Evolutionary conservation across 257 asterid genomes (phyloP).

Genomic region (Solanum rostratum): DNA sequence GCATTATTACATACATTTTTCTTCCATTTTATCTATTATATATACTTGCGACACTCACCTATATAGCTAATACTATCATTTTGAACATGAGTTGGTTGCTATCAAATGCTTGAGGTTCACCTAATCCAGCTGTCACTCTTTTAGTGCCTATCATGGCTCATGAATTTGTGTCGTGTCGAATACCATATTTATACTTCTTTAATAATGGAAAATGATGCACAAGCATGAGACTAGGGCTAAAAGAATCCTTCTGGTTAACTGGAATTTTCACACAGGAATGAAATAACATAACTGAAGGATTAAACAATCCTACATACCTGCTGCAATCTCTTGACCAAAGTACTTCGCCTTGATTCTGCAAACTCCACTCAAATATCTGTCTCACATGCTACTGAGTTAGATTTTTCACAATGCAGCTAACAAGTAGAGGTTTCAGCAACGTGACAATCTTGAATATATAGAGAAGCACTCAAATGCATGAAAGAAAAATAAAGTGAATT

Average conservation of each 20-base stretch:
- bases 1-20: neutral
- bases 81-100: neutral
- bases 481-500: conserved; percentile 5
- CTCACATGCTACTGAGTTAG: neutral
- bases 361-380: conserved; percentile 95
- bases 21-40: neutral
- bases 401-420: neutral
- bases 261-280: neutral
- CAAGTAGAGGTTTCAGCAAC: neutral
- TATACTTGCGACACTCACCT: neutral
- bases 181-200: neutral
- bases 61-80: neutral
- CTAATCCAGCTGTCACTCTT: neutral
- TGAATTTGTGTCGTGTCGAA: neutral
- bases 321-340: conserved; percentile 82
- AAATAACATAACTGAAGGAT: neutral
- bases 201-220: neutral
- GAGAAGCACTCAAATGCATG: neutral
- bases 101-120: neutral
- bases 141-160: neutral
- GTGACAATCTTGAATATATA: neutral
- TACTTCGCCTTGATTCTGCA: conserved; percentile 92
- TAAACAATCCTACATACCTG: conserved; percentile 36
- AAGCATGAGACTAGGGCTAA: neutral
- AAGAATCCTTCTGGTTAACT: neutral